Evolutionary conservation across 2,329 filamentous ascomycete species (phyloP).

Genomic region (Acephala macrosclerotiorum): DNA sequence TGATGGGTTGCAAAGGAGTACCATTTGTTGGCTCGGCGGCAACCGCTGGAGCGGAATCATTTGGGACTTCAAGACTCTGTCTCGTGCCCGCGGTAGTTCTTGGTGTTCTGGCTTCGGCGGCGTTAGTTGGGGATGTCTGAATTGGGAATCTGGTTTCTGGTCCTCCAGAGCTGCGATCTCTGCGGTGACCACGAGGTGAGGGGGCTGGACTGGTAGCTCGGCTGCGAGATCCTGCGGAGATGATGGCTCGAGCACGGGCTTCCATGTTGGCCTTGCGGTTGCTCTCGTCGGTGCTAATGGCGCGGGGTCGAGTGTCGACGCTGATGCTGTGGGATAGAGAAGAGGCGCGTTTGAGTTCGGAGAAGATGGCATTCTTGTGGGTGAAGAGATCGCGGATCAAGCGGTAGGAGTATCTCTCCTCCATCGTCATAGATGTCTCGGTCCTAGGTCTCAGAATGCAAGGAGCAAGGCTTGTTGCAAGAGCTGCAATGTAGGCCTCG

Average conservation of each 20-base stretch:
- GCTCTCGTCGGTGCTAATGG: slow-evolving; percentile 94
- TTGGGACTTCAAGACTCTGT: slow-evolving; percentile 70
- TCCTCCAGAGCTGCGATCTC: slow-evolving; percentile 79
- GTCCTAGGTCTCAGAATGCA: slow-evolving; percentile 87
- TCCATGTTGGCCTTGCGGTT: slow-evolving; percentile 94
- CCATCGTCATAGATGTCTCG: slow-evolving; percentile 91
- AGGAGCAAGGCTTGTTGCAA: slow-evolving; percentile 79
- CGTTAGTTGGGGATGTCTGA: slow-evolving; percentile 61
- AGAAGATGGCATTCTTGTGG: slow-evolving; percentile 95
- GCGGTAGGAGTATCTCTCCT: slow-evolving; percentile 91
- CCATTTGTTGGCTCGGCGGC: slow-evolving; percentile 31
- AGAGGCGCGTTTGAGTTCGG: slow-evolving; percentile 90
- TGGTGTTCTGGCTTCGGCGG: slow-evolving; percentile 50
- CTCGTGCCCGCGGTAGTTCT: slow-evolving; percentile 49
- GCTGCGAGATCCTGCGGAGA: slow-evolving; percentile 66
- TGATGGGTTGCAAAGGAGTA: slow-evolving; percentile 34
- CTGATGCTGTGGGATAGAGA: slow-evolving; percentile 71
- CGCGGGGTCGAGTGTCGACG: slow-evolving; percentile 70
- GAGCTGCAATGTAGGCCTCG: slow-evolving; percentile 78
- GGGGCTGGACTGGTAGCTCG: slow-evolving; percentile 78
- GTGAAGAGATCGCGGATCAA: slow-evolving; percentile 90
- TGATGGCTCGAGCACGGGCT: slow-evolving; percentile 84
- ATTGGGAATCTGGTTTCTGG: slow-evolving; percentile 87
- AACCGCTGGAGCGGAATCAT: slow-evolving; percentile 25
- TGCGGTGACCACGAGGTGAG: slow-evolving; percentile 68